Conservation (phyloP, 495 filamentous ascomycete genomes). For the Aspergillus wentii region DNA sequence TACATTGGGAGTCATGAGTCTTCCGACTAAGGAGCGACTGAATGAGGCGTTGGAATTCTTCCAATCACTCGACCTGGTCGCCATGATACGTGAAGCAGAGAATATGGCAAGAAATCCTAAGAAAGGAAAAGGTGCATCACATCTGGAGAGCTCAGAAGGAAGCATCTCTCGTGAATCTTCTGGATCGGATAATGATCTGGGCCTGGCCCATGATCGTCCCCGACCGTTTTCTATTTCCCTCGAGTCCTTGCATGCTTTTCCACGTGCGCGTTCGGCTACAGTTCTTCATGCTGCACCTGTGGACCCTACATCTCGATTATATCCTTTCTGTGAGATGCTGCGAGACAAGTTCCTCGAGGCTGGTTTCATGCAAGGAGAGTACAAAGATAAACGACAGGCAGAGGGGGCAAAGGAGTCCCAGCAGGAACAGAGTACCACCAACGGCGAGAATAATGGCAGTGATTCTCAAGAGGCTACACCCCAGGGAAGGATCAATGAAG, state of each 20-base stretch:
- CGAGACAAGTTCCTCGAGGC: slow-evolving; percentile 55
- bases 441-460: neutral
- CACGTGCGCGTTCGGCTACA: slow-evolving; percentile 32
- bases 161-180: neutral
- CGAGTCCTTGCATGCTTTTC: slow-evolving; percentile 33
- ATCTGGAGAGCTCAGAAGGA: neutral
- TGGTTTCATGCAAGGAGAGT: slow-evolving; percentile 56
- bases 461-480: neutral
- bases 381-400: slow-evolving; percentile 9
- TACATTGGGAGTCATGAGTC: slow-evolving; percentile 83
- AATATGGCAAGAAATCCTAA: slow-evolving; percentile 1
- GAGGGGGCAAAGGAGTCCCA: neutral
- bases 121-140: neutral
- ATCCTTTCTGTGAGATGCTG: slow-evolving; percentile 59
- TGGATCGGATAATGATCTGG: neutral
- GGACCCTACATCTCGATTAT: slow-evolving; percentile 52
- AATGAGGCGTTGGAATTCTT: slow-evolving; percentile 56
- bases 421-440: neutral
- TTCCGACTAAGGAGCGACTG: slow-evolving; percentile 51
- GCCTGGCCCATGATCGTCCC: neutral
- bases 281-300: slow-evolving; percentile 52
- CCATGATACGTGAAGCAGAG: slow-evolving; percentile 39
- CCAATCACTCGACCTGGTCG: slow-evolving; percentile 43
- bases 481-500: too few relatives aligned
- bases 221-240: slow-evolving; percentile 26